Base-by-base conservation (phyloP, 495 filamentous ascomycete genomes). In the Monascus purpureus region DNA sequence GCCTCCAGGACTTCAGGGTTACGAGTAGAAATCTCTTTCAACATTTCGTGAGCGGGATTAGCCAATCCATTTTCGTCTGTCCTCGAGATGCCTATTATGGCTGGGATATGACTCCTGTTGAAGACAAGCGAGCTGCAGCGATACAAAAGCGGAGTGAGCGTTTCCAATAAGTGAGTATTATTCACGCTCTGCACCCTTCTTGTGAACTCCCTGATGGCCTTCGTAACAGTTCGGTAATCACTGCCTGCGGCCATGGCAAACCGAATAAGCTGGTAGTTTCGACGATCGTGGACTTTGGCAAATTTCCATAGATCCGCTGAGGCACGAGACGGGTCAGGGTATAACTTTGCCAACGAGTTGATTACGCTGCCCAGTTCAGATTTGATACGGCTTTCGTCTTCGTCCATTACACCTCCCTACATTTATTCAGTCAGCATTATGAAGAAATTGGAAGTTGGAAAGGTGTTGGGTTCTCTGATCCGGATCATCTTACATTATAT, bases 61-160 rank as follows among this genome's bases (percentile, higher is more conserved):
- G 80, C 81, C 38, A 96, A 57, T 1, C 71, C 71, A 24, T 84
- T 70, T 41, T 85, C 77, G 46, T 94, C 79, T 2, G 75, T 81
- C 38, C 80, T 73, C 1, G 85, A 82, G 40, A 79, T 79, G 35
- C 82, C 77, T 65, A 95, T 82, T 40, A 95, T 85, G 1, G 82
- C 75, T 1, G 87, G 75, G 8, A 96, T 77, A 42, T 96, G 88
- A 47, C 86, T 94, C 37, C 79, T 75, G 59, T 96, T 99, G 59
- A 88, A 94, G 28, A 94, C 63, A 22, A 96, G 65, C 28, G 81
- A 77, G 20, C 81, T 75, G 28, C 75, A 75, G 19, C 86, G 75
- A 43, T 92, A 94, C 11, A 96, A 55, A 2, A 96, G 63, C n/a
- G 86, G 79, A 3, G 73, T 70, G 15, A 96, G 43, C 0, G 84